Percentiles rank a stretch among this genome's conserved stretches.
Conservation (phyloP, 164 flowering plant species). For the Stephania japonica region DNA sequence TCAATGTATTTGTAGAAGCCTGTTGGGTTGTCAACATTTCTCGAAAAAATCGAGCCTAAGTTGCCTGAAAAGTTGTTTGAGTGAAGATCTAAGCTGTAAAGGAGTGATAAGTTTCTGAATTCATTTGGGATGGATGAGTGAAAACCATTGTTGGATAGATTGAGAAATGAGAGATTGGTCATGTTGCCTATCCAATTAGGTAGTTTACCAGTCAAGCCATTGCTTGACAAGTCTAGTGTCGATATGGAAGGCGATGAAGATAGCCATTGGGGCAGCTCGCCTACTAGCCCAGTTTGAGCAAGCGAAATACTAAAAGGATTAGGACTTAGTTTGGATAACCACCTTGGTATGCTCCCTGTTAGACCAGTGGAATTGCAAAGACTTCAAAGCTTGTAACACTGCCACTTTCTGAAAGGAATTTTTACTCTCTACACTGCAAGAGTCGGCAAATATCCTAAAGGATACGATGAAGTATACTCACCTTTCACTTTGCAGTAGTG, state of each 20-base stretch:
- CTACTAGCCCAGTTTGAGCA: constrained; percentile 51
- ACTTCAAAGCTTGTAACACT: no score
- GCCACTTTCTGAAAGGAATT: no score
- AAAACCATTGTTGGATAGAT: constrained; percentile 61
- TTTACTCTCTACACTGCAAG: no score
- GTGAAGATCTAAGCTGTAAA: constrained; percentile 61
- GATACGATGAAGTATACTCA: no score
- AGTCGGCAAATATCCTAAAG: no score
- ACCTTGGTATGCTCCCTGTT: constrained; percentile 35
- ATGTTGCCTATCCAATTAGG: constrained; percentile 69
- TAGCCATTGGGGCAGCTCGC: constrained; percentile 47
- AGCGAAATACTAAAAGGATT: constrained; percentile 35
- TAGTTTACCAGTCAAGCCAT: constrained; percentile 41
- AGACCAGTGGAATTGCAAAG: no score
- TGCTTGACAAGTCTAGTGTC: constrained; percentile 56
- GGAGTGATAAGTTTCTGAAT: constrained; percentile 39
- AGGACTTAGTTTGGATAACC: constrained; percentile 33
- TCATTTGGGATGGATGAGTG: constrained; percentile 42
- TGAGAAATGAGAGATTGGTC: constrained; percentile 53
- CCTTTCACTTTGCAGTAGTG: no score
- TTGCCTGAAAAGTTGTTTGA: constrained; percentile 47
- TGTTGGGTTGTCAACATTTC: constrained; percentile 27
- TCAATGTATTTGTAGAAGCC: constrained; percentile 50
- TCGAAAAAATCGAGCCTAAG: constrained; percentile 27
- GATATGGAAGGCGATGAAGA: constrained; percentile 32